Conservation (phyloP, 495 filamentous ascomycete genomes). For the Jackrogersella minutella region DNA sequence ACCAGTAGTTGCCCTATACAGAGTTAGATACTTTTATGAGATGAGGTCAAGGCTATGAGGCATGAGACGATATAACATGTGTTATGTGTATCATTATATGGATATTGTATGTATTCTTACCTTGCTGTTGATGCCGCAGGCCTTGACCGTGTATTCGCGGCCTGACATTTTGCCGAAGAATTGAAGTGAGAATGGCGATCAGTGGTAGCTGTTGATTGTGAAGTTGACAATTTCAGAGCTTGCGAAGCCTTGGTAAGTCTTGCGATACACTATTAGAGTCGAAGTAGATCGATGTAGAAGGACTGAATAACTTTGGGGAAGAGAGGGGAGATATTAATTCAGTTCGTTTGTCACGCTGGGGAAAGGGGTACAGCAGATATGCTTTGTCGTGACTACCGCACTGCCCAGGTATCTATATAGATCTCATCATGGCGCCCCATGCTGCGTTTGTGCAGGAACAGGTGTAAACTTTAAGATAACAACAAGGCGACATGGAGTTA, state of each 20-base stretch:
- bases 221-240: background rate
- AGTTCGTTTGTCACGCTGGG: too few species aligned
- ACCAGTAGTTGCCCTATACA: slow-evolving; percentile 63
- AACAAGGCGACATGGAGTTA: slow-evolving; percentile 4
- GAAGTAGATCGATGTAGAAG: background rate
- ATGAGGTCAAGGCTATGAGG: background rate
- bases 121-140: slow-evolving; percentile 54
- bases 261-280: too few species aligned
- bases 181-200: background rate
- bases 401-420: background rate
- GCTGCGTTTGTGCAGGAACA: background rate
- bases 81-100: too few species aligned
- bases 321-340: background rate
- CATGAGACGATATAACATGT: background rate
- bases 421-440: background rate
- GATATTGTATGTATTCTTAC: too few species aligned
- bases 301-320: background rate
- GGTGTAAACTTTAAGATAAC: background rate
- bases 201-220: background rate
- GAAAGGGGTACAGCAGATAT: background rate
- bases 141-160: slow-evolving; percentile 52
- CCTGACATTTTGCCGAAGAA: slow-evolving; percentile 37
- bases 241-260: background rate
- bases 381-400: background rate
- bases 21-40: slow-evolving; percentile 2